Conservation (phyloP, 192 early-diverging fungal species). For the Thamnidium elegans region DNA sequence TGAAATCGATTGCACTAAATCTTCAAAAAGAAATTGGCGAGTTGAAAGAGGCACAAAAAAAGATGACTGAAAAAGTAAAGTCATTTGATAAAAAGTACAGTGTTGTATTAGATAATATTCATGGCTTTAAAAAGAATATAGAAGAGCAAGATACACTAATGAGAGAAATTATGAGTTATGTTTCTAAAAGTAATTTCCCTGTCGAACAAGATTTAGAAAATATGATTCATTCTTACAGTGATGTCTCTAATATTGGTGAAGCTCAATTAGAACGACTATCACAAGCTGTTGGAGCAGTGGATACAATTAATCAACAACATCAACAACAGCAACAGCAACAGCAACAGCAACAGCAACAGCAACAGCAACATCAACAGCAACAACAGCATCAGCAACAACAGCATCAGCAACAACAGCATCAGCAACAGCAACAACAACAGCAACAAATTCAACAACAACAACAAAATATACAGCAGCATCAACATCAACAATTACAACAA, state of each 20-base stretch:
- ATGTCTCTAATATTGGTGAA: too few relatives aligned
- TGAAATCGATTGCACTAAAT: constrained; percentile 28
- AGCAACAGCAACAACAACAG: background rate
- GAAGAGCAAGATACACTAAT: constrained; percentile 48
- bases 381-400: background rate
- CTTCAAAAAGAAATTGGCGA: constrained; percentile 41
- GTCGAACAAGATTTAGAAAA: background rate
- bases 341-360: too few relatives aligned
- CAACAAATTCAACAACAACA: background rate
- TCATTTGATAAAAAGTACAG: constrained; percentile 29
- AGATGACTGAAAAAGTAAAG: constrained; percentile 40
- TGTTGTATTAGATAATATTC: constrained; percentile 34
- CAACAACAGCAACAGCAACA: too few relatives aligned
- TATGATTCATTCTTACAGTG: too few relatives aligned
- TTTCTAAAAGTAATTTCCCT: constrained; percentile 26
- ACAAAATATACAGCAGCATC: background rate
- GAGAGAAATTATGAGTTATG: constrained; percentile 37
- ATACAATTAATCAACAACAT: too few relatives aligned
- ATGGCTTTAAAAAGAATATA: constrained; percentile 44
- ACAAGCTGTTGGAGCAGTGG: too few relatives aligned
- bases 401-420: background rate
- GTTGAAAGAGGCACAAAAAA: constrained; percentile 38
- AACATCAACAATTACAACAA: background rate
- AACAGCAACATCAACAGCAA: background rate
- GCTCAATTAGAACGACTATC: too few relatives aligned